Evolutionary conservation across 2,329 filamentous ascomycete genomes (phyloP).

Genomic region (Cladophialophora chaetospira): DNA sequence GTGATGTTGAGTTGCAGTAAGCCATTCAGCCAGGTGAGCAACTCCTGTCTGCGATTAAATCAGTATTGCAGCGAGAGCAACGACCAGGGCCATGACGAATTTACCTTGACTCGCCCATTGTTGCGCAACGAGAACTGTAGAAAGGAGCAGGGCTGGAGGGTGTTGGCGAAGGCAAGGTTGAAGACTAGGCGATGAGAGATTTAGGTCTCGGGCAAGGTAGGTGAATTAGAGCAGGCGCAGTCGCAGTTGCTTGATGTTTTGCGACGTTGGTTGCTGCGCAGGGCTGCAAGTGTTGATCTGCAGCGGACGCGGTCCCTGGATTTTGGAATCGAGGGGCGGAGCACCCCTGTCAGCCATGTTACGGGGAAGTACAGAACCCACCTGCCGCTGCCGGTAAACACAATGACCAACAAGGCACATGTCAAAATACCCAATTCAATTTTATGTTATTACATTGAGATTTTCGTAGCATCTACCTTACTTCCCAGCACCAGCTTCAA

Average conservation of each 20-base stretch:
- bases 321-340: constrained; percentile 9
- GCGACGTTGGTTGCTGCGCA: constrained; percentile 12
- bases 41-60: constrained; percentile 73
- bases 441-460: constrained; percentile 15
- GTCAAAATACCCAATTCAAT: not conserved
- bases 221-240: no score
- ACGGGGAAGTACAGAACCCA: not conserved
- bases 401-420: not conserved
- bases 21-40: constrained; percentile 95
- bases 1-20: constrained; percentile 97
- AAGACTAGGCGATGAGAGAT: no score
- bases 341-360: not conserved
- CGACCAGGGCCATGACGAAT: not conserved
- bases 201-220: no score
- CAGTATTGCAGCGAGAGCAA: not conserved
- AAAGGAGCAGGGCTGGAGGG: not conserved
- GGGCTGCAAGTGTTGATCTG: not conserved
- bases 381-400: not conserved
- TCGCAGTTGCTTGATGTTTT: no score
- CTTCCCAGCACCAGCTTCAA: not conserved
- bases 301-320: constrained; percentile 9
- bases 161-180: not conserved
- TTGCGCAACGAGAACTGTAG: constrained; percentile 33
- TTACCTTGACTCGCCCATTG: constrained; percentile 68
- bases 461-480: constrained; percentile 8